phyloP scores from a whole-genome alignment of 2,329 filamentous ascomycete genomes.

The Cylindrodendrum hubeiense region DNA sequence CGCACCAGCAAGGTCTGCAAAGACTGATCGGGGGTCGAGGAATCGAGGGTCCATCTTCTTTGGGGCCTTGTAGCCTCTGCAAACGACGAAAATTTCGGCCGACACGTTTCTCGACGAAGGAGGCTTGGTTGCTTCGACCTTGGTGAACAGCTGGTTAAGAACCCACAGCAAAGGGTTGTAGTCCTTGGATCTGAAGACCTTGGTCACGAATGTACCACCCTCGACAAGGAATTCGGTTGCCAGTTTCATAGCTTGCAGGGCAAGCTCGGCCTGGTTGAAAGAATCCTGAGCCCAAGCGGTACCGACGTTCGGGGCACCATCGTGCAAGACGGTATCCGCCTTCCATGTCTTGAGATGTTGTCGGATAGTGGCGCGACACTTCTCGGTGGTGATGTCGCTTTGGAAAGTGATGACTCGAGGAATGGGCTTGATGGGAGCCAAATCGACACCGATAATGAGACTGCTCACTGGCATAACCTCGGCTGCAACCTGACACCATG shows the following conservation, averaged over 20 bases:
- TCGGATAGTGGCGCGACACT: slow-evolving; percentile 90
- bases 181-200: slow-evolving; percentile 97
- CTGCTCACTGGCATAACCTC: slow-evolving; percentile 93
- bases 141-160: slow-evolving; percentile 94
- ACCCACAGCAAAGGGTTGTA: slow-evolving; percentile 98
- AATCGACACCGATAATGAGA: slow-evolving; percentile 94
- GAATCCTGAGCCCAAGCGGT: slow-evolving; percentile 98
- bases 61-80: slow-evolving; percentile 93
- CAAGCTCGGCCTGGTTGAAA: slow-evolving; percentile 95
- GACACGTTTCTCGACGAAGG: slow-evolving; percentile 96
- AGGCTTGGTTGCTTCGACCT: slow-evolving; percentile 97
- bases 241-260: slow-evolving; percentile 89
- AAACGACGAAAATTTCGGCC: slow-evolving; percentile 98
- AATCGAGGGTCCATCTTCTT: slow-evolving; percentile 94
- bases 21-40: slow-evolving; percentile 88
- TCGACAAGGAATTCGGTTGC: slow-evolving; percentile 93
- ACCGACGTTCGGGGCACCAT: slow-evolving; percentile 98
- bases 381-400: slow-evolving; percentile 97
- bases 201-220: slow-evolving; percentile 95
- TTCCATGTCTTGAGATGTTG: slow-evolving; percentile 96
- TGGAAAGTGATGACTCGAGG: slow-evolving; percentile 95
- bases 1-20: slow-evolving; percentile 88
- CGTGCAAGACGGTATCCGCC: slow-evolving; percentile 93
- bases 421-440: slow-evolving; percentile 95
- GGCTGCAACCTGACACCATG: slow-evolving; percentile 96